phyloP scores from a whole-genome alignment of 1,284 basidiomycete genomes.

The Melampsora americana region DNA sequence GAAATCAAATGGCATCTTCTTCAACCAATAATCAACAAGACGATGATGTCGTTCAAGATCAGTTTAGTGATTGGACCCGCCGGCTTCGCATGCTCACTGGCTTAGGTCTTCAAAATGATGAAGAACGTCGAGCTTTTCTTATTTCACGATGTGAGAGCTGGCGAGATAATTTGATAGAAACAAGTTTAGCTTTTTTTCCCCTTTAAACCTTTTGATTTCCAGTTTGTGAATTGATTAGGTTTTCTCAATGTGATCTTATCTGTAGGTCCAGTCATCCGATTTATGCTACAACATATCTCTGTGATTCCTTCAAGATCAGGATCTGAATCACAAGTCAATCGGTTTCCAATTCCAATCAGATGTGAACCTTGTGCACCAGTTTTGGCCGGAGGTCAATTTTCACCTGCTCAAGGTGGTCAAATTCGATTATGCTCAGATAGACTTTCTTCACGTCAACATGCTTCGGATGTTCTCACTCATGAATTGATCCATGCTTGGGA shows the following conservation, averaged over 20 bases:
- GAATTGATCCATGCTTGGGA: slow-evolving; percentile 44
- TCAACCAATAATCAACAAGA: neutral
- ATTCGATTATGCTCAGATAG: slow-evolving; percentile 33
- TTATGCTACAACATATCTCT: slow-evolving; percentile 37
- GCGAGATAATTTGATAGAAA: slow-evolving; percentile 33
- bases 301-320: slow-evolving; percentile 18
- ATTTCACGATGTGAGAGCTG: slow-evolving; percentile 35
- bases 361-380: slow-evolving; percentile 36
- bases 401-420: slow-evolving; percentile 33
- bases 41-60: neutral
- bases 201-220: neutral
- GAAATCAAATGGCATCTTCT: neutral
- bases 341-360: slow-evolving; percentile 25
- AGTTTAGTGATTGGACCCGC: slow-evolving; percentile 35
- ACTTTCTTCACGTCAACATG: slow-evolving; percentile 23
- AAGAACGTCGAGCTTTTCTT: slow-evolving; percentile 34
- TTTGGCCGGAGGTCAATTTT: slow-evolving; percentile 30
- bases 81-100: slow-evolving; percentile 33
- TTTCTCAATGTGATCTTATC: neutral
- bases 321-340: neutral
- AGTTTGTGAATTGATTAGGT: neutral
- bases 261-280: slow-evolving; percentile 32
- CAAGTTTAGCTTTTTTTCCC: slow-evolving; percentile 11
- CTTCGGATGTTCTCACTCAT: slow-evolving; percentile 39
- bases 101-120: slow-evolving; percentile 19